Percentiles rank a stretch among this genome's conserved stretches.
phyloP scores from a whole-genome alignment of 495 filamentous ascomycete species.

The Trichocladium uniseriatum region DNA sequence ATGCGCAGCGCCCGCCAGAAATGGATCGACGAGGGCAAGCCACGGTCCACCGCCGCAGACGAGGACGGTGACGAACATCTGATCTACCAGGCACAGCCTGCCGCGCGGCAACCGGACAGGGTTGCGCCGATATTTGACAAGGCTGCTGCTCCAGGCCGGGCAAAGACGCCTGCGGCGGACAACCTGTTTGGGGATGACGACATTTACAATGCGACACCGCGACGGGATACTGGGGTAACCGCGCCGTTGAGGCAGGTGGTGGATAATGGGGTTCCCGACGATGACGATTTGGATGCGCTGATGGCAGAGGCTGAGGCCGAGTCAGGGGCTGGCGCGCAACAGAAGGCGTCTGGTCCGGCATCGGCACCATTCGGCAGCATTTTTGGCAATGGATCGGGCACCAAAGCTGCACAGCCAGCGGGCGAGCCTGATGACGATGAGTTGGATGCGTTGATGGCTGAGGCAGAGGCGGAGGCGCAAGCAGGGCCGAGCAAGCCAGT shows the following conservation, averaged over 20 bases:
- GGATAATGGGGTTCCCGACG: constrained; percentile 29
- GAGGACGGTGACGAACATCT: constrained; percentile 37
- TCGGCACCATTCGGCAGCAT: constrained; percentile 18
- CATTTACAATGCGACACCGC: constrained; percentile 36
- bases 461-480: constrained; percentile 28
- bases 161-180: constrained; percentile 25
- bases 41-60: constrained; percentile 41
- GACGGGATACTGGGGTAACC: constrained; percentile 8
- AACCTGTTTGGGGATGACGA: constrained; percentile 33
- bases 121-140: constrained; percentile 44
- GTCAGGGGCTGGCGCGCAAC: constrained; percentile 5
- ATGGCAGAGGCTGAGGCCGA: constrained; percentile 39
- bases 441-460: constrained; percentile 45
- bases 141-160: constrained; percentile 5
- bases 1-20: constrained; percentile 54
- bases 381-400: constrained; percentile 21
- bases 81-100: constrained; percentile 15
- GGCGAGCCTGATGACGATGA: constrained; percentile 39
- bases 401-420: background rate
- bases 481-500: background rate
- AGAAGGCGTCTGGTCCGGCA: background rate
- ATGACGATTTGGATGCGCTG: constrained; percentile 44
- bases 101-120: constrained; percentile 25
- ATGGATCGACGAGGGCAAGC: constrained; percentile 77
- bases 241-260: background rate